A percentile compares a stretch with the other conserved stretches of the same genome.
Conservation (phyloP, 2,329 filamentous ascomycete genomes). For the Epichloe hybrida region DNA sequence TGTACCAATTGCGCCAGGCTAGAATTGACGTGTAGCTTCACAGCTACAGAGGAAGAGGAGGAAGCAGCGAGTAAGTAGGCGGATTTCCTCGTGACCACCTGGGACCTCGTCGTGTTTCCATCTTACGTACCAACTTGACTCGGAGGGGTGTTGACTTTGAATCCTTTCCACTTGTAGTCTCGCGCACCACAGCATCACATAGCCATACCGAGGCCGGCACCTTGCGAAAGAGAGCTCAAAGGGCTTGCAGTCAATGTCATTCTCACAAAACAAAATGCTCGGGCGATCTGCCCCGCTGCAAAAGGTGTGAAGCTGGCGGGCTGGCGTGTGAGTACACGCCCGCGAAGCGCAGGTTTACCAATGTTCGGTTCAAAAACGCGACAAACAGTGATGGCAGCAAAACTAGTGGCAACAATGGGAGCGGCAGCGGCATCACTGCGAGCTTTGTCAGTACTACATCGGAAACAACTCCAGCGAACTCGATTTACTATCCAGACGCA, state of each 20-base stretch:
- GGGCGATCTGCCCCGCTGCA: slow-evolving; percentile 25
- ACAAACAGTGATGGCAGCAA: not conserved
- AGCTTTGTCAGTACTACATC: not conserved
- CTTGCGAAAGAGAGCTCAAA: slow-evolving; percentile 26
- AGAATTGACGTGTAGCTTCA: slow-evolving; percentile 24
- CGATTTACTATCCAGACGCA: slow-evolving; percentile 6
- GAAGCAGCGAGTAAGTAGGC: slow-evolving; percentile 11
- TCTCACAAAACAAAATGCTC: slow-evolving; percentile 30
- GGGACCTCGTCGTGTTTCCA: not conserved
- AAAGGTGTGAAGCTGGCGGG: slow-evolving; percentile 21
- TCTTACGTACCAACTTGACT: not conserved
- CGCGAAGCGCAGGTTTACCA: slow-evolving; percentile 24
- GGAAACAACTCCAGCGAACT: slow-evolving; percentile 3
- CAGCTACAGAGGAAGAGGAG: slow-evolving; percentile 9
- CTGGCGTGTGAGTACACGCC: slow-evolving; percentile 26
- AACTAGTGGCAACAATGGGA: not conserved
- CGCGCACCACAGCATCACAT: slow-evolving; percentile 25
- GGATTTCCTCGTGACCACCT: not conserved
- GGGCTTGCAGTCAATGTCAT: slow-evolving; percentile 29
- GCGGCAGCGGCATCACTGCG: not conserved
- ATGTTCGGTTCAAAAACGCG: slow-evolving; percentile 14
- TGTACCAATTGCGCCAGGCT: slow-evolving; percentile 26
- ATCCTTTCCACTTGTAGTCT: slow-evolving; percentile 13
- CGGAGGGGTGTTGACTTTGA: not conserved
- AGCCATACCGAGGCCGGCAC: slow-evolving; percentile 30